These are phyloP conservation scores for Abortiporus biennis DNA, from an alignment of 1,284 basidiomycete species.

Conservation along the genomic window DNA sequence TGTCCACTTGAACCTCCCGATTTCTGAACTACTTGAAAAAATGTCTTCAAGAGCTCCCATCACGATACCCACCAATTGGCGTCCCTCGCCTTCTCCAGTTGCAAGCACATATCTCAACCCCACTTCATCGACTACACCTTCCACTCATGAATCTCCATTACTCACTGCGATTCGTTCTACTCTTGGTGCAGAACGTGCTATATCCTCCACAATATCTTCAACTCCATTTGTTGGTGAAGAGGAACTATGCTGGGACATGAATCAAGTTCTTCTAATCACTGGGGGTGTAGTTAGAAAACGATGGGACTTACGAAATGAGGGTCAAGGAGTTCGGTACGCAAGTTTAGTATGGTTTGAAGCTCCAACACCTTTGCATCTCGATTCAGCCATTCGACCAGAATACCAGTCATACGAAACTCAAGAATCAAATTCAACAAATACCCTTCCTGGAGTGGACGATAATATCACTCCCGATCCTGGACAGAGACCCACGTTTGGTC, in stretches of 20 bases:
- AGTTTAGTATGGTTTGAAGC: conserved; percentile 71
- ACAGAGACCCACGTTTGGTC: conserved; percentile 46
- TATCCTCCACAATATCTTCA: conserved; percentile 12
- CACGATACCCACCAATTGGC: background rate
- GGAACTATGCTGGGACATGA: conserved; percentile 66
- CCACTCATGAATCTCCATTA: conserved; percentile 15
- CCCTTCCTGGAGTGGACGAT: conserved; percentile 34
- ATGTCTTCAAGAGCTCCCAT: no score
- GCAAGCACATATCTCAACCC: conserved; percentile 10
- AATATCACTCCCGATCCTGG: conserved; percentile 27
- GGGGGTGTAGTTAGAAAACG: conserved; percentile 69
- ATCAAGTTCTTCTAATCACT: conserved; percentile 60
- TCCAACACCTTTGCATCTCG: conserved; percentile 21
- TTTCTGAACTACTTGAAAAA: no score
- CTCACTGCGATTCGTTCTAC: conserved; percentile 19
- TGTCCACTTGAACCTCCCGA: no score
- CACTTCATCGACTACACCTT: conserved; percentile 17
- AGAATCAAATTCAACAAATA: conserved; percentile 14
- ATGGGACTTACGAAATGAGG: conserved; percentile 70
- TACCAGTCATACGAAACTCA: conserved; percentile 1
- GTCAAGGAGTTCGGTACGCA: conserved; percentile 69
- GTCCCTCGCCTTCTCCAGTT: background rate
- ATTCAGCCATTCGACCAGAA: conserved; percentile 12
- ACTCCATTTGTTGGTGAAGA: conserved; percentile 28
- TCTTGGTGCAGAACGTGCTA: conserved; percentile 17